Evolutionary conservation across 257 asterid species (phyloP).

Genomic region (Gentiana dahurica): DNA sequence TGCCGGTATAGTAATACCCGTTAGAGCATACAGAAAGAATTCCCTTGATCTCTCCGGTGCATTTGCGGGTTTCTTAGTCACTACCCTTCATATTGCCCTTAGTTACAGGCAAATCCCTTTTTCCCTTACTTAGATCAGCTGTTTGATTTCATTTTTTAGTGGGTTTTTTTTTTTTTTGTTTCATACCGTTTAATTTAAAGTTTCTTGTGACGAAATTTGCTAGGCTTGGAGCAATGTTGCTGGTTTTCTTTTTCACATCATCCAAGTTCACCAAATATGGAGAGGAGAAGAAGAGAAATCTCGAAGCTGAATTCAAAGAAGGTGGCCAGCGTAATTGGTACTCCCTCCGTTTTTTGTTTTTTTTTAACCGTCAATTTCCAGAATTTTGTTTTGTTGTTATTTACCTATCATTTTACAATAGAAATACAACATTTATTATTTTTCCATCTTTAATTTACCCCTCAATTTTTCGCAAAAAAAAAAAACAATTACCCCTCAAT

Average conservation of each 20-base stretch:
- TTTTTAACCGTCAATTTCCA: no score
- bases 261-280: conserved; percentile 76
- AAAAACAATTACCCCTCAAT: no score
- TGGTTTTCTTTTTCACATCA: conserved; percentile 68
- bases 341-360: no score
- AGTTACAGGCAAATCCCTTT: conserved; percentile 47
- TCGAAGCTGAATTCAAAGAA: conserved; percentile 86
- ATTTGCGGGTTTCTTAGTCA: conserved; percentile 51
- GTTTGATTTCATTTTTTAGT: neutral
- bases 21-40: conserved; percentile 53
- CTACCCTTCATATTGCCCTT: conserved; percentile 68
- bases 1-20: conserved; percentile 45
- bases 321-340: conserved; percentile 99
- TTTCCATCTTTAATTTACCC: no score
- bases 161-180: neutral
- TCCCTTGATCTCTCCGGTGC: conserved; percentile 88
- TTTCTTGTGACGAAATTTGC: neutral
- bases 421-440: no score
- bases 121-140: neutral
- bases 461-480: no score
- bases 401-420: no score
- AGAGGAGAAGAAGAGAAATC: conserved; percentile 56
- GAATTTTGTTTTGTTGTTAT: no score
- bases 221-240: conserved; percentile 70
- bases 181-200: no score